phyloP scores from a whole-genome alignment of 345 rosid genomes.

The Excoecaria agallocha region DNA sequence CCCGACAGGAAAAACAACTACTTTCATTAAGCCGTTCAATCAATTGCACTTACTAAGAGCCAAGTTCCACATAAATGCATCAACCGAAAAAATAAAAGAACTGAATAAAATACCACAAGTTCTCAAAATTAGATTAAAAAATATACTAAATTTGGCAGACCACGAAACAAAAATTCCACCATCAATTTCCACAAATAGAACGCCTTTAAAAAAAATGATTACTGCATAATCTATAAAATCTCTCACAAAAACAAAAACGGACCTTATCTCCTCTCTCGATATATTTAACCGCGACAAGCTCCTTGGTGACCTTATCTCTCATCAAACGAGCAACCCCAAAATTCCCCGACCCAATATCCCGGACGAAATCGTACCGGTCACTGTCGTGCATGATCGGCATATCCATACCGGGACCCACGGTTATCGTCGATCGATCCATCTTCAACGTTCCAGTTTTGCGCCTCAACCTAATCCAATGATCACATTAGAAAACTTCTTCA shows the following conservation, averaged over 20 bases:
- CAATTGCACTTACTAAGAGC: background rate
- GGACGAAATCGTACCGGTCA: slow-evolving; percentile 37
- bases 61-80: background rate
- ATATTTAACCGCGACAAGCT: slow-evolving; percentile 35
- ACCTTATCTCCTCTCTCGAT: slow-evolving; percentile 39
- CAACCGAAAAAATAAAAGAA: background rate
- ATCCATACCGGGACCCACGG: slow-evolving; percentile 32
- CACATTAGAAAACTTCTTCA: slow-evolving; percentile 5
- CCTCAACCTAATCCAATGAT: background rate
- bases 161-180: background rate
- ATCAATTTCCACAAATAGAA: background rate
- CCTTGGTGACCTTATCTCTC: slow-evolving; percentile 32
- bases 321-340: slow-evolving; percentile 35
- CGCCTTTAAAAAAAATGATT: background rate
- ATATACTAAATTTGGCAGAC: background rate
- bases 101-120: background rate
- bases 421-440: slow-evolving; percentile 27
- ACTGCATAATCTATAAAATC: background rate
- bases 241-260: background rate
- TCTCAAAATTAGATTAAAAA: background rate
- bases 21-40: background rate
- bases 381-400: slow-evolving; percentile 41
- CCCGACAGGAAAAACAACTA: background rate
- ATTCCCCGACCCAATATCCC: slow-evolving; percentile 34
- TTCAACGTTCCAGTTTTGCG: background rate